A percentile compares a stretch with the other conserved stretches of the same genome.
Evolutionary conservation across 108 stramenopile genomes (phyloP).

Genomic region (Skeletonema grethae): DNA sequence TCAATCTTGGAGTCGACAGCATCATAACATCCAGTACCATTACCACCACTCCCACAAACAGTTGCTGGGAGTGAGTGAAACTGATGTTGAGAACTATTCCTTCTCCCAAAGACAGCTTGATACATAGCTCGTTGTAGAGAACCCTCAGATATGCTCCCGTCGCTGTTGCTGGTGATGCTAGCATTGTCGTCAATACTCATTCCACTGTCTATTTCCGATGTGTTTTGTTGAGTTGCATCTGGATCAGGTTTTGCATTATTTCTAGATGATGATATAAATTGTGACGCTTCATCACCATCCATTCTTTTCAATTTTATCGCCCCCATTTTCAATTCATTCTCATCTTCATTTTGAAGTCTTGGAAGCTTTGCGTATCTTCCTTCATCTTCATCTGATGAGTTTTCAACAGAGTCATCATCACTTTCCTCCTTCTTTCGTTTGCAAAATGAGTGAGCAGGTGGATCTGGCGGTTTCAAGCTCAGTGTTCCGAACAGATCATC

Average conservation of each 20-base stretch:
- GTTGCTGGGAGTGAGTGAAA: not conserved
- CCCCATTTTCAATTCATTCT: not conserved
- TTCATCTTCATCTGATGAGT: constrained; percentile 6
- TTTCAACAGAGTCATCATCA: constrained; percentile 18
- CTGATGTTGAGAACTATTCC: not conserved
- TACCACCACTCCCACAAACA: not conserved
- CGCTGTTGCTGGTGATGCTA: constrained; percentile 18
- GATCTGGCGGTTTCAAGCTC: constrained; percentile 15
- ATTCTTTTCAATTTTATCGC: not conserved
- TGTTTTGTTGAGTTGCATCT: constrained; percentile 4
- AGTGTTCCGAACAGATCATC: constrained; percentile 1
- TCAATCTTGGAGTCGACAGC: constrained; percentile 43
- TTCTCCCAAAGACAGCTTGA: constrained; percentile 41
- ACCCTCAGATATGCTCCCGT: constrained; percentile 25
- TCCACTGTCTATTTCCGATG: constrained; percentile 11
- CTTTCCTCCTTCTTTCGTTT: constrained; percentile 15
- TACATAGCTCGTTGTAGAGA: constrained; percentile 45
- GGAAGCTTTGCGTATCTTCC: not conserved
- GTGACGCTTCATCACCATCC: not conserved
- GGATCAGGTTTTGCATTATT: not conserved
- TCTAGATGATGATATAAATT: not conserved
- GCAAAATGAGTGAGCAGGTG: constrained; percentile 10
- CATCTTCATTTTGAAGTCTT: not conserved
- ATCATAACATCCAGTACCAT: constrained; percentile 13
- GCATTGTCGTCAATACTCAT: constrained; percentile 21